Percentiles rank a stretch among this genome's conserved stretches.
Conservation (phyloP, 495 filamentous ascomycete genomes). For the Penicillium samsonianum region DNA sequence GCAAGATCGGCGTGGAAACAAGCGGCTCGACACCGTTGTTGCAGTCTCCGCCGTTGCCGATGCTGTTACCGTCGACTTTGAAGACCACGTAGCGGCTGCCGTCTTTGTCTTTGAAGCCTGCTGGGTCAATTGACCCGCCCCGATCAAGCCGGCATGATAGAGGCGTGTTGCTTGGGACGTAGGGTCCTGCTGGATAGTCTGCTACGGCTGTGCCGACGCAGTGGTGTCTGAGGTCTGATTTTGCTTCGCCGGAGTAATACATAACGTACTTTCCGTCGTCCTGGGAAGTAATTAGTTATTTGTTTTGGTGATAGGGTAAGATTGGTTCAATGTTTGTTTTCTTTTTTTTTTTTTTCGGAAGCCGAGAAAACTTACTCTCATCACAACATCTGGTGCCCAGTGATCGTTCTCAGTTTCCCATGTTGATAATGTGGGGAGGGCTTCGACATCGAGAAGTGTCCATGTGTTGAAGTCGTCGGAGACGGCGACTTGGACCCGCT, state of each 20-base stretch:
- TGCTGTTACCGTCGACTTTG: conserved; percentile 63
- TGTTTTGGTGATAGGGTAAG: background rate
- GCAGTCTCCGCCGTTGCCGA: conserved; percentile 59
- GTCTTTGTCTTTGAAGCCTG: conserved; percentile 53
- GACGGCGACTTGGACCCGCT: conserved; percentile 37
- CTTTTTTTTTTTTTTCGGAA: background rate
- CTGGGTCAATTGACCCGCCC: conserved; percentile 62
- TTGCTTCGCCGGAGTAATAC: conserved; percentile 58
- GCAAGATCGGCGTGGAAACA: conserved; percentile 58
- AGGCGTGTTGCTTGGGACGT: conserved; percentile 44
- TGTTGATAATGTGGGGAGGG: conserved; percentile 34
- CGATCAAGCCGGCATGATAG: conserved; percentile 51
- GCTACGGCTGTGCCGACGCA: conserved; percentile 58
- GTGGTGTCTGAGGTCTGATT: conserved; percentile 41
- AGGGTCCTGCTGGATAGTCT: conserved; percentile 50
- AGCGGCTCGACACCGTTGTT: conserved; percentile 52
- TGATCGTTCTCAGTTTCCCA: conserved; percentile 38
- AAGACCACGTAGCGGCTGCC: conserved; percentile 59
- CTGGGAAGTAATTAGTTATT: conserved; percentile 22
- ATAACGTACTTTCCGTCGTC: conserved; percentile 54
- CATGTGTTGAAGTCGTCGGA: conserved; percentile 39
- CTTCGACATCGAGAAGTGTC: conserved; percentile 41
- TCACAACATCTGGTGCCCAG: conserved; percentile 46
- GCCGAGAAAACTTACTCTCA: conserved; percentile 29
- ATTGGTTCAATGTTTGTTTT: background rate